A percentile compares a stretch with the other conserved stretches of the same genome.
Conservation (phyloP, 495 filamentous ascomycete species). For the Tuber calosporum region DNA sequence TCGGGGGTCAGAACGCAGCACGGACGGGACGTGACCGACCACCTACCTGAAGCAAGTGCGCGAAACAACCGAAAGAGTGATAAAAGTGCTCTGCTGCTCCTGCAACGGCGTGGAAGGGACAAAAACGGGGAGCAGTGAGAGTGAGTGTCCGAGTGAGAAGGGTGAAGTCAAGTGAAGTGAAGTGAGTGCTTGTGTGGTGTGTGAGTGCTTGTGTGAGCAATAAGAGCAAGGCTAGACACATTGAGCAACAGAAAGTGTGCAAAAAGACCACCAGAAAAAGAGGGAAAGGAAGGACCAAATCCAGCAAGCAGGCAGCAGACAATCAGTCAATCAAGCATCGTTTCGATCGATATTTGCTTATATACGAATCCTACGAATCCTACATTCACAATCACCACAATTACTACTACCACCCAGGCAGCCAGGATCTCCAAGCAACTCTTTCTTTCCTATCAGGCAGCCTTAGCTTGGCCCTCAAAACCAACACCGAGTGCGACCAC, state of each 20-base stretch:
- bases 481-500: slow-evolving; percentile 38
- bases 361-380: not conserved
- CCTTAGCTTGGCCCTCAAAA: slow-evolving; percentile 37
- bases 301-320: not conserved
- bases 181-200: slow-evolving; percentile 1
- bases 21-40: slow-evolving; percentile 34
- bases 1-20: slow-evolving; percentile 39
- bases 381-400: not conserved
- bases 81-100: slow-evolving; percentile 11
- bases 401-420: not conserved
- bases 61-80: slow-evolving; percentile 36
- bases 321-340: slow-evolving; percentile 2
- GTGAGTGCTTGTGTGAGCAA: not conserved
- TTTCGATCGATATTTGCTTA: not conserved
- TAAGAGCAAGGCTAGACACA: slow-evolving; percentile 2
- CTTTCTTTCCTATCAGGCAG: slow-evolving; percentile 14
- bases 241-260: not conserved
- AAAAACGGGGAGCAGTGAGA: slow-evolving; percentile 14
- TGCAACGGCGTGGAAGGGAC: slow-evolving; percentile 27
- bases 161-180: slow-evolving; percentile 3
- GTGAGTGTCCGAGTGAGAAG: slow-evolving; percentile 20
- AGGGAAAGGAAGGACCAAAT: slow-evolving; percentile 2
- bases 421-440: not conserved
- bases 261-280: not conserved
- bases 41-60: slow-evolving; percentile 29